Base-by-base conservation (phyloP, 352 stramenopile genomes). In the Aphanomyces euteiches region DNA sequence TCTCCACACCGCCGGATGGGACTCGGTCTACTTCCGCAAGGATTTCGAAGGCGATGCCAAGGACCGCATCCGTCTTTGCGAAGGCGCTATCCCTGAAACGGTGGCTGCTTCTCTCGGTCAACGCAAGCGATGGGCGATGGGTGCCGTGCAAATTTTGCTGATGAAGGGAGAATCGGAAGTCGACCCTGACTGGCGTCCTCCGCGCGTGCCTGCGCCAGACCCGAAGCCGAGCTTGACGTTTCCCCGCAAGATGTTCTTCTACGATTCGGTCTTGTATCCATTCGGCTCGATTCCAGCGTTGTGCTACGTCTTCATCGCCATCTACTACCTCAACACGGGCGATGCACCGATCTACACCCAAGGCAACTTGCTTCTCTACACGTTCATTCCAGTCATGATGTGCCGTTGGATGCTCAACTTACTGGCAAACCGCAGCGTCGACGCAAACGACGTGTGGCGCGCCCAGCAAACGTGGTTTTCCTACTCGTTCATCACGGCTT, bases 391-490 rank as follows among this genome's bases (percentile, higher is more conserved):
- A 60, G 50, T 91, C 64, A 93, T 90, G 77, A 69, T 96, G 8
- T 76, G 80, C 13, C 80, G 82, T 59, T 93, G 86, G 85, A 72
- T 96, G 73, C 78, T 96, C 13, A 92, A 91, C 75, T 67, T 92
- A 79, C 50, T 96, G 59, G 83, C 86, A 1, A 96, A 96, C 71
- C 88, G 88, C 28, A 82, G 84, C 12, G 88, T 96, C 67, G 88
- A 96, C 76, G 93, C 90, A 77, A 94, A 94, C 72, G 88, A 96
- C 56, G 88, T 96, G 79, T 92, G 81, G 85, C 88, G 88, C 76
- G 82, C 85, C 0, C 88, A 96, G 80, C 86, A 96, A 79, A 94
- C 86, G 41, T 96, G 88, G 86, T 96, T 96, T 67, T 94, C 88
- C 54, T 96, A 93, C 80, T 82, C 88, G 73, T 96, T 96, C 73